Evolutionary conservation across 805 yeast species (phyloP).

Genomic region (Starmerella khaoyaiensis): DNA sequence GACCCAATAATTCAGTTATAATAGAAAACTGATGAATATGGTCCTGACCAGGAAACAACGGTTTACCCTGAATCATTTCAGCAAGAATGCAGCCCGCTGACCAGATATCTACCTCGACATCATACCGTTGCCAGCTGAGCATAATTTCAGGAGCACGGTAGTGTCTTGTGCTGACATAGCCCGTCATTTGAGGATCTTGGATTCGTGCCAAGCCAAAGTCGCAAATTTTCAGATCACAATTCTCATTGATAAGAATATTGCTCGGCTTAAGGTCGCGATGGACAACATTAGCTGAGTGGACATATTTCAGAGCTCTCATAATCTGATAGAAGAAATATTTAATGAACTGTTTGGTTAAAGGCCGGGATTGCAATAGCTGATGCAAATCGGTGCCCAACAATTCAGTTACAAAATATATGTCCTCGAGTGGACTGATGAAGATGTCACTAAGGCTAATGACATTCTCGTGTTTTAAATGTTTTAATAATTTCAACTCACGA

Average conservation of each 20-base stretch:
- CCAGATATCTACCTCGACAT: slow-evolving; percentile 95
- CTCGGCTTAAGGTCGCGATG: slow-evolving; percentile 77
- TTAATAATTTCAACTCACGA: slow-evolving; percentile 83
- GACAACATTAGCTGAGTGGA: slow-evolving; percentile 84
- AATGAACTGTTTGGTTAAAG: slow-evolving; percentile 89
- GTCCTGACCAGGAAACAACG: slow-evolving; percentile 94
- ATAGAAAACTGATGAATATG: slow-evolving; percentile 97
- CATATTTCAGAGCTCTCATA: slow-evolving; percentile 71
- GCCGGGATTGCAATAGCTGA: slow-evolving; percentile 78
- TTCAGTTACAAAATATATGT: slow-evolving; percentile 90
- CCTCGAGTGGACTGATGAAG: slow-evolving; percentile 87
- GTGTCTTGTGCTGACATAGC: slow-evolving; percentile 89
- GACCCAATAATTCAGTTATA: slow-evolving; percentile 88
- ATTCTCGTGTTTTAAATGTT: slow-evolving; percentile 90
- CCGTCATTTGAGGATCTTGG: slow-evolving; percentile 98
- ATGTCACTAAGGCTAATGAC: slow-evolving; percentile 86
- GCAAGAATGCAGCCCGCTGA: slow-evolving; percentile 95
- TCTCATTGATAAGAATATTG: slow-evolving; percentile 73
- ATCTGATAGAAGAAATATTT: slow-evolving; percentile 95
- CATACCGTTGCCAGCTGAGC: slow-evolving; percentile 98
- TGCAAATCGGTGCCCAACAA: slow-evolving; percentile 94
- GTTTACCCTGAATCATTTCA: slow-evolving; percentile 95
- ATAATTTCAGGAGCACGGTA: slow-evolving; percentile 97
- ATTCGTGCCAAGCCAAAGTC: slow-evolving; percentile 93
- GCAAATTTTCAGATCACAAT: slow-evolving; percentile 82